phyloP scores from a whole-genome alignment of 2,329 filamentous ascomycete species.

The Apiospora kogelbergensis region DNA sequence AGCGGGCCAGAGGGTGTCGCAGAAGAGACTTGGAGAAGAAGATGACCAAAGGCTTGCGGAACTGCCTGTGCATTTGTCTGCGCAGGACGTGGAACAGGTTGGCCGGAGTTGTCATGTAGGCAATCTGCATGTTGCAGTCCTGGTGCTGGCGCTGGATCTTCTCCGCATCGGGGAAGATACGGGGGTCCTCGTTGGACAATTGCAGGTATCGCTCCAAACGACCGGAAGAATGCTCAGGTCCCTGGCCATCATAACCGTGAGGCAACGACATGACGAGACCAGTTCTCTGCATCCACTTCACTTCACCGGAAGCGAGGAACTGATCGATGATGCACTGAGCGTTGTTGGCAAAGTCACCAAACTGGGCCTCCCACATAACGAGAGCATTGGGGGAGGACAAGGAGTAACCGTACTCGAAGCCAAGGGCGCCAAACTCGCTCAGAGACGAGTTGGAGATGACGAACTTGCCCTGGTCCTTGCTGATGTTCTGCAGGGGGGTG shows the following conservation, averaged over 20 bases:
- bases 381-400: slow-evolving; percentile 94
- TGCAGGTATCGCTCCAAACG: slow-evolving; percentile 97
- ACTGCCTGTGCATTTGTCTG: slow-evolving; percentile 97
- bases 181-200: slow-evolving; percentile 95
- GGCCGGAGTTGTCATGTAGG: slow-evolving; percentile 92
- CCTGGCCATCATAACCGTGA: slow-evolving; percentile 97
- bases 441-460: slow-evolving; percentile 95
- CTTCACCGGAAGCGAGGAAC: slow-evolving; percentile 95
- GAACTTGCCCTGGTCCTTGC: slow-evolving; percentile 90
- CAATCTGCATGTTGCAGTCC: slow-evolving; percentile 99
- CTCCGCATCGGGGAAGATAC: slow-evolving; percentile 82
- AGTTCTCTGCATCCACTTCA: slow-evolving; percentile 98
- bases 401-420: slow-evolving; percentile 98
- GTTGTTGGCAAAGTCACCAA: slow-evolving; percentile 99
- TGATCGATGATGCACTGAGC: slow-evolving; percentile 99
- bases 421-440: slow-evolving; percentile 70
- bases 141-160: slow-evolving; percentile 97
- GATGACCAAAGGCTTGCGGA: slow-evolving; percentile 95
- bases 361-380: slow-evolving; percentile 99
- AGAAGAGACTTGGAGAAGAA: slow-evolving; percentile 99
- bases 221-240: slow-evolving; percentile 96
- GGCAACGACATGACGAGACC: slow-evolving; percentile 95
- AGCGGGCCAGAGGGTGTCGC: slow-evolving; percentile 89
- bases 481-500: slow-evolving; percentile 86
- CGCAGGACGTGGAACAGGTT: slow-evolving; percentile 97